Conservation (phyloP, 768 basidiomycete genomes). For the Lactarius trivialis region DNA sequence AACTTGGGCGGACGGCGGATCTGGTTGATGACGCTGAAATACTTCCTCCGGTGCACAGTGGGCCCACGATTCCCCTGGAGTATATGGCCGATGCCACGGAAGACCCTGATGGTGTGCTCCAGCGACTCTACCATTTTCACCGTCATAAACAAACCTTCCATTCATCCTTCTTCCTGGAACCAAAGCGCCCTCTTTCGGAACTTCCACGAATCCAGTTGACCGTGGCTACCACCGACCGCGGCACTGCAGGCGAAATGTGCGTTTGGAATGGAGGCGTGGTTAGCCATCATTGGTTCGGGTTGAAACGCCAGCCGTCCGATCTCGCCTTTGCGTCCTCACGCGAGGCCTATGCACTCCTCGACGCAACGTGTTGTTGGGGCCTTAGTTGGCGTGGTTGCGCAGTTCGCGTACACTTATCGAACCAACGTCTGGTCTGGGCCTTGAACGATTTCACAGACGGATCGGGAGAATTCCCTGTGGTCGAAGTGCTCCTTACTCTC, state of each 20-base stretch:
- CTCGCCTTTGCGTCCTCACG: constrained; percentile 9
- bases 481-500: constrained; percentile 17
- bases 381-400: constrained; percentile 16
- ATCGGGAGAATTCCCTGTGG: constrained; percentile 5
- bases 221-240: not conserved
- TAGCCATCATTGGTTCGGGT: constrained; percentile 7
- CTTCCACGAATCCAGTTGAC: constrained; percentile 10
- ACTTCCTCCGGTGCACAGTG: constrained; percentile 1
- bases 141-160: not conserved
- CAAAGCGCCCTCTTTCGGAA: constrained; percentile 13
- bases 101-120: constrained; percentile 13
- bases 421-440: constrained; percentile 18
- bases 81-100: not conserved
- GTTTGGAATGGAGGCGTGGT: constrained; percentile 3
- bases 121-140: constrained; percentile 2
- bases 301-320: constrained; percentile 9
- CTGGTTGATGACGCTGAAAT: not conserved
- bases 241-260: constrained; percentile 10
- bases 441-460: constrained; percentile 12
- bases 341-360: constrained; percentile 19
- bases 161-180: constrained; percentile 9
- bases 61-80: not conserved
- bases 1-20: constrained; percentile 10
- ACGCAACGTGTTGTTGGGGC: constrained; percentile 21
- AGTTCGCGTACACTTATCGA: constrained; percentile 15